Evolutionary conservation across 1,284 basidiomycete genomes (phyloP), one percentile per base, ranked within the genome.

Genomic region (Apiotrichum domesticum): DNA sequence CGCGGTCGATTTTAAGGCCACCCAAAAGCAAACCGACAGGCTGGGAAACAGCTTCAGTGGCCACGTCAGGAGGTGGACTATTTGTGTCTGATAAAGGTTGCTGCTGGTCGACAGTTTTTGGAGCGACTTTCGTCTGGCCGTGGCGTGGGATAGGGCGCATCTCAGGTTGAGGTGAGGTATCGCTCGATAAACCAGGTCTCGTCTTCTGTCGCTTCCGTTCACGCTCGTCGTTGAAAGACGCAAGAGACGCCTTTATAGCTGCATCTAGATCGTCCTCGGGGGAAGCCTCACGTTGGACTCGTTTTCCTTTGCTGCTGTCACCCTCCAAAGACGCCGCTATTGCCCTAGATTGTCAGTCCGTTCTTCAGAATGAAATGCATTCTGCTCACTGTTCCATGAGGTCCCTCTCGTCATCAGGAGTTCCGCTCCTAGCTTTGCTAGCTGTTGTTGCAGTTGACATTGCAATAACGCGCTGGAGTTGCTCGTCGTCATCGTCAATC

Each of bases 381-480:
- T 39, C 3, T 14, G 60, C 70, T 51, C 44, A 74, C 73, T 74
- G 68, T 37, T 59, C 69, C 7, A 74, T 54, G 66, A 65, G 64
- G 14, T 56, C 54, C 3, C 68, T 42, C 54, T 74, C 73, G 35
- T 72, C 71, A 35, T 73, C 71, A 0, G 69, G 70, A 3, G 69
- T 73, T n/a, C 63, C 63, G 4, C 69, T 68, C 11, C 70, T 57
- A 5, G 55, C 53, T n/a, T 11, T 9, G 15, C 6, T 4, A 4
- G 21, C 47, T 3, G 35, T n/a, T 3, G n/a, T 14, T 15, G 69
- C 67, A 45, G 62, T 47, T 0, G 63, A 55, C 32, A 51, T 14
- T 2, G 57, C 54, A 61, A 67, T 57, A 3, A 62, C 68, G 6
- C 57, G 43, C 51, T 56, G 56, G 2, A 72, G 54, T 13, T 71